Evolutionary conservation across 768 basidiomycete species (phyloP), one percentile per base, ranked within the genome.

Genomic region (Tricholoma bakamatsutake): DNA sequence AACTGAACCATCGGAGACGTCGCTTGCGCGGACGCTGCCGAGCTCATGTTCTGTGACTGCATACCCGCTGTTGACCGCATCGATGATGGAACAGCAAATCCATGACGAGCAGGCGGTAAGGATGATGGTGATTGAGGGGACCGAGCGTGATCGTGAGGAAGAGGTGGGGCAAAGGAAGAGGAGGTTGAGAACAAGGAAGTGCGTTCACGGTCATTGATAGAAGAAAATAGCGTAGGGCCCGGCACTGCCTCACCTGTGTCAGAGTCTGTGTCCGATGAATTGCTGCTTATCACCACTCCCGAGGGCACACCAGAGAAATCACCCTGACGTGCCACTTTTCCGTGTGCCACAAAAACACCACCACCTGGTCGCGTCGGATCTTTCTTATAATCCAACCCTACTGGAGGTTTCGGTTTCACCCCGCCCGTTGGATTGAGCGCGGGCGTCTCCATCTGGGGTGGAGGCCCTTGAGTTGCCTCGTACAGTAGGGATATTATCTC

Each of bases 401-500:
- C 63, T 5, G 78, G 80, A n/a, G 75, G 77, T 59, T 77, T 80
- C 50, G 71, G 80, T 34, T 74, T 82, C 56, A 82, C 83, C 28
- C 87, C 86, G 1, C 90, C 88, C 0, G 80, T 85, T 3, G 94
- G 93, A 66, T 93, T 94, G 55, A 93, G 76, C 13, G 80, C 75
- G 9, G 86, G 83, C 0, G 83, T 76, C 61, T 84, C 80, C 52
- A 83, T 69, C 8, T 74, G 75, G 57, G 74, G 63, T 49, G 67
- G 74, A 48, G 65, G 78, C n/a, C 87, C 87, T 67, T 90, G 88
- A n/a, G 95, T 96, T 11, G 94, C 92, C 72, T 95, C 93, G 68
- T 92, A 95, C 34, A 97, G 76, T 24, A 98, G 76, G 5, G 89
- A 80, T 61, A 97, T 96, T 54, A 96, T 95, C 71, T 98, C 94